Percentiles rank a stretch among this genome's conserved stretches.
These are phyloP conservation scores for Cyphellophora europaea DNA, from an alignment of 2,329 filamentous ascomycete species.

Conservation along the genomic window DNA sequence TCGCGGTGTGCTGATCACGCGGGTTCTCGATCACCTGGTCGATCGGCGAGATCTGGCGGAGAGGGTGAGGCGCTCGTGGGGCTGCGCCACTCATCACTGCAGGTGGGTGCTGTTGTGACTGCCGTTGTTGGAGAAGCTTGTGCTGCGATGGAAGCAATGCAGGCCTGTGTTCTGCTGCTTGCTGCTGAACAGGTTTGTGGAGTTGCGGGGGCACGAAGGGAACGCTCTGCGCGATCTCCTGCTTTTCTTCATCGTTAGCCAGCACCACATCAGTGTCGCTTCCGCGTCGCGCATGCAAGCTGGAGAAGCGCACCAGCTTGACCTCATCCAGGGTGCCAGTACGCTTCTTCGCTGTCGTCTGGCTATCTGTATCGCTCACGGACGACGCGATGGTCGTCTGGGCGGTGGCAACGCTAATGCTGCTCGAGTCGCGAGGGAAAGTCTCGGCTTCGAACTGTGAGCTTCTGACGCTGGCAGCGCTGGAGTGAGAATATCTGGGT, in stretches of 20 bases:
- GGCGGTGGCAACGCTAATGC: not conserved
- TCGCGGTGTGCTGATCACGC: not conserved
- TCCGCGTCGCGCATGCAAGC: constrained; percentile 1
- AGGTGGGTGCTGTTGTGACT: not conserved
- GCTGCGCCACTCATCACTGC: not conserved
- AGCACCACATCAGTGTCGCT: not conserved
- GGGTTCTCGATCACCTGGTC: not conserved
- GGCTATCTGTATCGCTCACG: not conserved
- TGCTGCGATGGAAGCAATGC: not conserved
- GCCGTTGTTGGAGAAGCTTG: not conserved
- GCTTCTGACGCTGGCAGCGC: not conserved
- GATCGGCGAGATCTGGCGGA: not conserved
- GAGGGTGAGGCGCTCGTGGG: not conserved
- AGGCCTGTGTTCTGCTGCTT: too few relatives aligned
- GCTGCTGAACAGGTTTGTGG: too few relatives aligned
- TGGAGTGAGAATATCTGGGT: not conserved
- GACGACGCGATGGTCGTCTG: not conserved
- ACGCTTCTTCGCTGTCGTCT: not conserved
- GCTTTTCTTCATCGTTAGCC: not conserved
- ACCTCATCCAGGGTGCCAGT: not conserved
- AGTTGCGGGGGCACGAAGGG: not conserved
- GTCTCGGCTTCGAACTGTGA: not conserved
- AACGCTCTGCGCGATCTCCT: constrained; percentile 1
- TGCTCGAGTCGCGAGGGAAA: not conserved
- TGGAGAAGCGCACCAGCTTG: constrained; percentile 1